Evolutionary conservation across 768 basidiomycete species (phyloP).

Genomic region (Amanita subjunquillea): DNA sequence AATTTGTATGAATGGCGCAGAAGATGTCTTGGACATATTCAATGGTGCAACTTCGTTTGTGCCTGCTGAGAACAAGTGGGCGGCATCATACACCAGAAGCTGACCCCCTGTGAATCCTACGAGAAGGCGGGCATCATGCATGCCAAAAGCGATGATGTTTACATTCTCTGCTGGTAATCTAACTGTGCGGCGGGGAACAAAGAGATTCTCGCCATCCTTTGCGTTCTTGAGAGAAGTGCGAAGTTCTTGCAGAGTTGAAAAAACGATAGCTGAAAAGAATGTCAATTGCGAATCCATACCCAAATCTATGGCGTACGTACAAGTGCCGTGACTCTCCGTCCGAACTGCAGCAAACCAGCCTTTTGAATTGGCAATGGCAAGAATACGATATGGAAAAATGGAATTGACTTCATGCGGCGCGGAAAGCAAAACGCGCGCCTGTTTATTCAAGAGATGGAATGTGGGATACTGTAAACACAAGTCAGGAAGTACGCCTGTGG

Average conservation of each 20-base stretch:
- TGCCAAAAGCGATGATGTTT: conserved; percentile 44
- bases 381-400: conserved; percentile 33
- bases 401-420: conserved; percentile 34
- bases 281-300: neutral
- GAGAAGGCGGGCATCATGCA: conserved; percentile 48
- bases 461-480: conserved; percentile 30
- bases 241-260: conserved; percentile 54
- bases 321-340: conserved; percentile 15
- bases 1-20: conserved; percentile 41
- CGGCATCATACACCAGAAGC: conserved; percentile 49
- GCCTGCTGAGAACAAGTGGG: conserved; percentile 36
- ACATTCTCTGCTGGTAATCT: conserved; percentile 35
- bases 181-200: conserved; percentile 43
- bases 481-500: conserved; percentile 1
- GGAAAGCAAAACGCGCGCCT: conserved; percentile 56
- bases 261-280: conserved; percentile 37
- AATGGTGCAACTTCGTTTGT: conserved; percentile 33
- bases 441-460: conserved; percentile 47
- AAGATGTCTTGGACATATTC: conserved; percentile 35
- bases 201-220: conserved; percentile 26
- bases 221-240: conserved; percentile 38
- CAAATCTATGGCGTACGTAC: neutral
- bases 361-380: conserved; percentile 47
- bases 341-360: conserved; percentile 65
- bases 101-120: conserved; percentile 51